Percentiles rank a stretch among this genome's conserved stretches.
These are phyloP conservation scores for Dactylonectria macrodidyma DNA, from an alignment of 2,329 filamentous ascomycete species.

Conservation along the genomic window DNA sequence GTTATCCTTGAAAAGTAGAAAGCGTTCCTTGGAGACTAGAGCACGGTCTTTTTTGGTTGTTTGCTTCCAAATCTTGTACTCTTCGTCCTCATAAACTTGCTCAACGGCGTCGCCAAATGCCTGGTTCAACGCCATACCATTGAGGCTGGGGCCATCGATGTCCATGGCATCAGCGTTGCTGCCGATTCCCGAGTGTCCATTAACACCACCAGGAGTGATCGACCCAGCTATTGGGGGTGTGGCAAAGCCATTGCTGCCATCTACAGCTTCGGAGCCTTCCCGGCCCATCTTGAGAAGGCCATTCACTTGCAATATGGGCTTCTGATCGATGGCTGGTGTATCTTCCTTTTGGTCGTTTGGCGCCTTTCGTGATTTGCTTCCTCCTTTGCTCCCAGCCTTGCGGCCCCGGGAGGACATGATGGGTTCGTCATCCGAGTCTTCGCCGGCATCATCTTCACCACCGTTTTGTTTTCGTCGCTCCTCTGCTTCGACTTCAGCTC, in stretches of 20 bases:
- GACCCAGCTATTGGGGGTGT: slow-evolving; percentile 85
- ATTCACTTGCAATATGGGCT: slow-evolving; percentile 79
- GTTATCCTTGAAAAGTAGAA: slow-evolving; percentile 87
- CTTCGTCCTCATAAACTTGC: slow-evolving; percentile 89
- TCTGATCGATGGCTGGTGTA: slow-evolving; percentile 82
- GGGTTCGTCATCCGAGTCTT: slow-evolving; percentile 96
- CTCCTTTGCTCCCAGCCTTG: slow-evolving; percentile 83
- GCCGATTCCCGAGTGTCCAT: slow-evolving; percentile 75
- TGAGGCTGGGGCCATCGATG: slow-evolving; percentile 82
- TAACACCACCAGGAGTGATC: slow-evolving; percentile 80
- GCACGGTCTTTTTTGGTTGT: slow-evolving; percentile 97
- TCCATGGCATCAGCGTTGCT: slow-evolving; percentile 91
- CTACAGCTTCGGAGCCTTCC: slow-evolving; percentile 83
- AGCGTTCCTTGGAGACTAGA: slow-evolving; percentile 85
- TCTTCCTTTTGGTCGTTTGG: slow-evolving; percentile 82
- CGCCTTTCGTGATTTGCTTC: slow-evolving; percentile 83
- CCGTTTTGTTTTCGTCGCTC: slow-evolving; percentile 89
- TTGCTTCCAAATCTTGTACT: slow-evolving; percentile 99
- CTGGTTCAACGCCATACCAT: slow-evolving; percentile 74
- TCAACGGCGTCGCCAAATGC: slow-evolving; percentile 78
- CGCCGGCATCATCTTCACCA: slow-evolving; percentile 83
- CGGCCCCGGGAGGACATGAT: slow-evolving; percentile 98
- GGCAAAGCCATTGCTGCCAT: slow-evolving; percentile 87
- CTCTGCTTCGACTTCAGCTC: slow-evolving; percentile 94
- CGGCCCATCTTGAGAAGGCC: slow-evolving; percentile 71